These are phyloP conservation scores for Haplosporangium sp. DNA, from an alignment of 371 early-diverging fungal species.

Conservation along the genomic window DNA sequence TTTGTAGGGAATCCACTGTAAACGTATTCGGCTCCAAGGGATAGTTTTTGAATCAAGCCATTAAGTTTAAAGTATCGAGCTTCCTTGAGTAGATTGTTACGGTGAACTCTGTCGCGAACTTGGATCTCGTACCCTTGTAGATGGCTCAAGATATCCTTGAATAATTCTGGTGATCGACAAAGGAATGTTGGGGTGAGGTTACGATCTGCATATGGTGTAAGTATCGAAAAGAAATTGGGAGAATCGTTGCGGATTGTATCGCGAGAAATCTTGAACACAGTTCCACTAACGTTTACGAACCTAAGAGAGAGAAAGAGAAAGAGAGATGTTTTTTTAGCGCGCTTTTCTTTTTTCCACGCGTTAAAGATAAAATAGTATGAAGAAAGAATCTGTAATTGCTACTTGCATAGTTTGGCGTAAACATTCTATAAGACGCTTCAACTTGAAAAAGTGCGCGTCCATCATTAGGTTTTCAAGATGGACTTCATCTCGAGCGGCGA, in stretches of 20 bases:
- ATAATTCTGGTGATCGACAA: slow-evolving; percentile 71
- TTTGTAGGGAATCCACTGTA: slow-evolving; percentile 46
- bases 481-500: slow-evolving; percentile 63
- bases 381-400: neutral
- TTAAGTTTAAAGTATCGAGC: slow-evolving; percentile 70
- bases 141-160: slow-evolving; percentile 70
- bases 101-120: slow-evolving; percentile 70
- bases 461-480: slow-evolving; percentile 59
- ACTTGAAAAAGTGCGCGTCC: slow-evolving; percentile 66
- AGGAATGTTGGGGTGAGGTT: slow-evolving; percentile 64
- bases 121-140: slow-evolving; percentile 71
- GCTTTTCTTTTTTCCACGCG: too few relatives aligned
- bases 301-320: neutral
- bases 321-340: too few relatives aligned
- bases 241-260: slow-evolving; percentile 32
- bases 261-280: slow-evolving; percentile 38
- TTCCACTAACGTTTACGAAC: slow-evolving; percentile 53
- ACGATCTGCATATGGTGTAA: slow-evolving; percentile 48
- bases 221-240: slow-evolving; percentile 41
- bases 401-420: slow-evolving; percentile 59
- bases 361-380: neutral
- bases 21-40: slow-evolving; percentile 37
- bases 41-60: slow-evolving; percentile 64
- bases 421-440: slow-evolving; percentile 60
- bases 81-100: slow-evolving; percentile 70